Evolutionary conservation across 2,329 filamentous ascomycete genomes (phyloP), one percentile per base, ranked within the genome.

Genomic region (Colletotrichum sp.): DNA sequence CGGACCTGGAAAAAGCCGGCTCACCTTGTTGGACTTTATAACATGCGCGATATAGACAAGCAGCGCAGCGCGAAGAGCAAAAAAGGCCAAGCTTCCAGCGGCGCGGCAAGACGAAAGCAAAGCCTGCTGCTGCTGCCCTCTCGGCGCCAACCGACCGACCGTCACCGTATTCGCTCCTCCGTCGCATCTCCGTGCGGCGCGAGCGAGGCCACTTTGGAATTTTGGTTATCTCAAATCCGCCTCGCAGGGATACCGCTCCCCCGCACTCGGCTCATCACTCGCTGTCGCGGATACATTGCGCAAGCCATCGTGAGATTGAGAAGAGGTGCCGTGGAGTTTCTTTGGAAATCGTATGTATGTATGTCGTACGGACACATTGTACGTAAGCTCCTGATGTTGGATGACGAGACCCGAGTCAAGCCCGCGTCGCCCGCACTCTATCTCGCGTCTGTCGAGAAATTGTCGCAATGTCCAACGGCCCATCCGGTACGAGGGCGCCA

Each of bases 61-160:
- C 55, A 30, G 26, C 28, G 28, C 14, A 30, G 57, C 57, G 57
- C 10, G 52, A 55, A 26, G 48, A 55, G 52, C n/a, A 43, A 43
- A n/a, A n/a, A 13, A 16, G 16, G 21, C 24, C 34, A 26, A 48
- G 32, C 30, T 32, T 8, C 21, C 26, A 60, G 16, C 55, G 14
- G n/a, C 65, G 30, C 28, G 30, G 43, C 30, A 72, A 63, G 1
- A 43, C 39, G 18, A 43, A 43, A 43, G 39, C 39, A 43, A 43
- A 9, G 14, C 34, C 34, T 14, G 14, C 34, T n/a, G n/a, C 34
- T 14, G 36, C 36, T n/a, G 39, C 16, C 32, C 24, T 28, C 26
- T 74, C 72, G 72, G 72, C 68, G 68, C 68, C 72, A 71, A 67
- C 68, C 68, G 72, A 28, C 60, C 4, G 16, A 1, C 60, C 13